phyloP scores from a whole-genome alignment of 306 rosid species.

The Lathyrus aphaca region DNA sequence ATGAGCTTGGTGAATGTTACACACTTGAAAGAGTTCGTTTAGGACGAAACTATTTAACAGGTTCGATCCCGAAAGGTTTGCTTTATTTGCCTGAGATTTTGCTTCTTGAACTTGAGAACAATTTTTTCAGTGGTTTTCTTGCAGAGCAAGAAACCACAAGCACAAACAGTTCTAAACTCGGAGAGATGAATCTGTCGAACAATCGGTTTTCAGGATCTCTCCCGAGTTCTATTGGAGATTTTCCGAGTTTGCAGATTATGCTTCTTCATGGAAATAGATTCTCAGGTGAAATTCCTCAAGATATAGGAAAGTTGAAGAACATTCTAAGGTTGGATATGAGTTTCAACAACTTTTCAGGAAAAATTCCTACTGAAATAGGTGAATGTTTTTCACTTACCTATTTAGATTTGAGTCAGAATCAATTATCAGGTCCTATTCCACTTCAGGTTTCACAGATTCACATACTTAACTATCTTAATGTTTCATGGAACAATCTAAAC shows the following conservation, averaged over 20 bases:
- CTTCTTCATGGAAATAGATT: slow-evolving; percentile 68
- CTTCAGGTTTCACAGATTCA: slow-evolving; percentile 65
- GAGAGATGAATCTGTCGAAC: slow-evolving; percentile 74
- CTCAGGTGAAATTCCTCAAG: slow-evolving; percentile 69
- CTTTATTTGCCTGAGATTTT: slow-evolving; percentile 71
- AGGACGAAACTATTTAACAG: slow-evolving; percentile 82
- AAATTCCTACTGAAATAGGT: slow-evolving; percentile 66
- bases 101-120: slow-evolving; percentile 81
- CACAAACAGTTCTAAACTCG: slow-evolving; percentile 54
- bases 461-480: slow-evolving; percentile 77
- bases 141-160: slow-evolving; percentile 42
- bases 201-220: slow-evolving; percentile 71
- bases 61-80: slow-evolving; percentile 72
- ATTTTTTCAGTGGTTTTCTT: slow-evolving; percentile 70
- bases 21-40: slow-evolving; percentile 69
- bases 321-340: slow-evolving; percentile 73
- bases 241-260: slow-evolving; percentile 68
- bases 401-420: slow-evolving; percentile 89
- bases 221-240: slow-evolving; percentile 68
- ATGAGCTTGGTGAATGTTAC: slow-evolving; percentile 69
- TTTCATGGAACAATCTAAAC: slow-evolving; percentile 79
- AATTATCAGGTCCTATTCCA: slow-evolving; percentile 80
- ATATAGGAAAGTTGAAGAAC: slow-evolving; percentile 60
- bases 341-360: slow-evolving; percentile 76
- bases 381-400: slow-evolving; percentile 59